Evolutionary conservation across 2,329 filamentous ascomycete species (phyloP), one percentile per base, ranked within the genome.

Genomic region (Aspergillus spinulosporus): DNA sequence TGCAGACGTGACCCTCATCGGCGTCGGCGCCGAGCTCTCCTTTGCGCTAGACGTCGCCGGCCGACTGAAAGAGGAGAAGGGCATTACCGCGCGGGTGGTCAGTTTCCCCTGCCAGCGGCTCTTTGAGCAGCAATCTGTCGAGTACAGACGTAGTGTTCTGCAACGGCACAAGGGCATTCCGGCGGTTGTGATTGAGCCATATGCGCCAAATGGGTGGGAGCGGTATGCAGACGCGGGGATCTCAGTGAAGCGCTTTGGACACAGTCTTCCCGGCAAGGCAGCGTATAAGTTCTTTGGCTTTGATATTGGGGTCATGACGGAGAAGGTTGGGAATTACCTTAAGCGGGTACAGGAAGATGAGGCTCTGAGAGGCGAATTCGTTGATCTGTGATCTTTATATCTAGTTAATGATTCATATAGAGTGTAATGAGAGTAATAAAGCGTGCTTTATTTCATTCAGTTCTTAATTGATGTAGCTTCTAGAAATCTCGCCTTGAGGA

Each of bases 71-170:
- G 50, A 60, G 14, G 63, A 66, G 28, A 62, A 66, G 15, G 61
- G 57, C 11, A 68, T 81, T 56, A 73, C 69, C 14, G 76, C 76
- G 0, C 76, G 80, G 2, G 72, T 83, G 1, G 69, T 82, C 49
- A 77, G 73, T 55, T 81, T 82, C 66, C 80, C 80, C 0, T 82
- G 76, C 59, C 76, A 79, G 64, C 71, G 78, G 0, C 62, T 82
- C 12, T 82, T 82, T 60, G 79, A 81, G 56, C 62, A 70, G 5
- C 80, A 83, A 61, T 58, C 71, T 0, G 60, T 71, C 2, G 70
- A 76, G 40, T 82, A 82, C 64, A 78, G 73, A 64, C 74, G 76
- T 1, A 58, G 72, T 1, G 74, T 76, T 1, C 68, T 82, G 51
- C 67, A 64, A 40, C 69, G 72, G 4, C 71, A 76, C 50, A 61